phyloP scores from a whole-genome alignment of 305 asterid genomes.

The Fraxinus dipetala region DNA sequence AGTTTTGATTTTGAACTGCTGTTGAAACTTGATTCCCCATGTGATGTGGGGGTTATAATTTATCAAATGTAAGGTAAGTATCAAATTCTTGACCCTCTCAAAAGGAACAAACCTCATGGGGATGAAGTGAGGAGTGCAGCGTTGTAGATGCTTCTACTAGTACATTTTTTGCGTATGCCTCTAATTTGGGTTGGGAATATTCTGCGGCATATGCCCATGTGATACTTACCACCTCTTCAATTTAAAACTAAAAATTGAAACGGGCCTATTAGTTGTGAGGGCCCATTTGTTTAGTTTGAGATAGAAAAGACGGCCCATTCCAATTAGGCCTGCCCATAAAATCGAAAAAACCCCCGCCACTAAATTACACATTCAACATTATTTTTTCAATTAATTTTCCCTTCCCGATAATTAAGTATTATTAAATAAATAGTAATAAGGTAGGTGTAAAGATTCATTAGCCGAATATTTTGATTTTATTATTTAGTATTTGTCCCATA shows the following conservation, averaged over 20 bases:
- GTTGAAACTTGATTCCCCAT: neutral
- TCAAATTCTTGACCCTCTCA: neutral
- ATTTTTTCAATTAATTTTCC: neutral
- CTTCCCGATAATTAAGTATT: neutral
- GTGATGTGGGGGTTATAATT: neutral
- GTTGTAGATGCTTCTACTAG: neutral
- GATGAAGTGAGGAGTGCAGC: neutral
- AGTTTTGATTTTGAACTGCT: neutral
- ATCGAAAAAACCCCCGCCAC: neutral
- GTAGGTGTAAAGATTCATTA: neutral
- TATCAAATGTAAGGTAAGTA: neutral
- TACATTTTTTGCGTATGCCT: neutral
- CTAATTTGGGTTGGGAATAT: neutral
- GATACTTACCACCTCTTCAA: neutral
- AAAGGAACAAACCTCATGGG: neutral
- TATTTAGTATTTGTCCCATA: neutral
- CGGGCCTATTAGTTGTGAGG: neutral
- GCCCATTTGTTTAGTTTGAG: neutral
- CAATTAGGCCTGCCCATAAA: neutral
- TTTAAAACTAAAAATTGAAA: neutral
- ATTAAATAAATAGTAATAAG: neutral
- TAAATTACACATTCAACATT: neutral
- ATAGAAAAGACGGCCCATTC: neutral
- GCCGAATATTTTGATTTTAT: neutral
- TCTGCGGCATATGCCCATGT: neutral